Evolutionary conservation across 257 asterid genomes (phyloP), one percentile per base, ranked within the genome.

Genomic region (Primulina eburnea): DNA sequence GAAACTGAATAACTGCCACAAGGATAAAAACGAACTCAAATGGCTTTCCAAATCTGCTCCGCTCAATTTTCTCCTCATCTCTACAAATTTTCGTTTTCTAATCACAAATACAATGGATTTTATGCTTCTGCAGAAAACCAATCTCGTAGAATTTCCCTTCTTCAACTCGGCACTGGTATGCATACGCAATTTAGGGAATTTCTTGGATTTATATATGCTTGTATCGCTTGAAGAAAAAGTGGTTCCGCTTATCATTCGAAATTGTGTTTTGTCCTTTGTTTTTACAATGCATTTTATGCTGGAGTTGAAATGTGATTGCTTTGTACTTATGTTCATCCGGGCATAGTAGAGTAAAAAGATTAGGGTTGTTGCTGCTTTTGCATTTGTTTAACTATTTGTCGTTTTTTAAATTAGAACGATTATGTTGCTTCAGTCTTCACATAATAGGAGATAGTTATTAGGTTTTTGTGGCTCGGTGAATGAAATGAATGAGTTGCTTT

Each of bases 121-220:
- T 66, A 53, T 66, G 76, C 82, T 64, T 77, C 61, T 67, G 68
- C 87, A 55, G 62, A 77, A 28, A 79, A 62, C 68, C 37, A 78
- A 64, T 84, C 87, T 59, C 83, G 87, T 7, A 69, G 89, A 50
- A 55, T 82, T 28, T 83, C 87, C 12, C 79, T 84, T 37, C 67
- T 83, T 76, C 90, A 79, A 12, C 82, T 84, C 50, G 69, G 52
- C 81, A 80, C 83, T 20, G 79, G 77, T 81, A 73, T 60, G 69
- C 34, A 2, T 37, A 61, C 53, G 9, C 37, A 37, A 28, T 37
- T 21, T 28, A 16, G 28, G 32, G 7, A 17, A 34, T 14, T 35
- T 62, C 34, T 58, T 73, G 11, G 33, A 52, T 55, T 60, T 70
- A 34, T 10, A 10, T 7, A 0, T 26, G 10, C 20, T 21, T 30